phyloP scores from a whole-genome alignment of 2,329 filamentous ascomycete species.

The Beauveria pseudobassiana region DNA sequence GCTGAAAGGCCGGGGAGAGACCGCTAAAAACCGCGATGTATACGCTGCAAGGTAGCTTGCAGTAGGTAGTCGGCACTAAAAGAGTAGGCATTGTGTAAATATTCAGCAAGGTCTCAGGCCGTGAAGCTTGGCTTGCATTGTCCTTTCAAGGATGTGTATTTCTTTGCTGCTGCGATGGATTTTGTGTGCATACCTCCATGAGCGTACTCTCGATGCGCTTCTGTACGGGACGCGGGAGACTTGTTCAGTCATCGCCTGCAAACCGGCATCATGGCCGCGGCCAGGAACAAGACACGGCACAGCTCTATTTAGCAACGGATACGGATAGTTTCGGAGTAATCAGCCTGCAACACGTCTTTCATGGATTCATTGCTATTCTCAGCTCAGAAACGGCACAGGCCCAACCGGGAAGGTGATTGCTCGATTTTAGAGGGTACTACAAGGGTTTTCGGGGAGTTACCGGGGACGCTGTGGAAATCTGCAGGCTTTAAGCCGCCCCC shows the following conservation, averaged over 20 bases:
- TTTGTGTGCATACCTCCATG: too few species aligned
- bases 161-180: too few species aligned
- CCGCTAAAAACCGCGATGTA: not conserved
- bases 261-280: too few species aligned
- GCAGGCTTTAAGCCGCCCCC: not conserved
- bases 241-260: too few species aligned
- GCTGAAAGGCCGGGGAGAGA: not conserved
- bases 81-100: not conserved
- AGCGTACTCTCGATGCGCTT: too few species aligned
- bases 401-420: not conserved
- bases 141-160: too few species aligned
- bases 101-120: too few species aligned
- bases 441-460: not conserved
- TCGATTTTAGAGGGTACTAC: not conserved
- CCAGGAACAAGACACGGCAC: too few species aligned
- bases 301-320: not conserved
- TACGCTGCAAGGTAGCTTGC: not conserved
- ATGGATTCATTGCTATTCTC: not conserved
- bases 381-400: not conserved
- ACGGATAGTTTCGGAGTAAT: not conserved
- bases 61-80: not conserved
- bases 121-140: too few species aligned
- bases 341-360: not conserved
- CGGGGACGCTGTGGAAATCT: not conserved
- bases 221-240: too few species aligned